Base-by-base conservation (phyloP, 1,139 yeast species). In the Nakaseomyces bracarensis region DNA sequence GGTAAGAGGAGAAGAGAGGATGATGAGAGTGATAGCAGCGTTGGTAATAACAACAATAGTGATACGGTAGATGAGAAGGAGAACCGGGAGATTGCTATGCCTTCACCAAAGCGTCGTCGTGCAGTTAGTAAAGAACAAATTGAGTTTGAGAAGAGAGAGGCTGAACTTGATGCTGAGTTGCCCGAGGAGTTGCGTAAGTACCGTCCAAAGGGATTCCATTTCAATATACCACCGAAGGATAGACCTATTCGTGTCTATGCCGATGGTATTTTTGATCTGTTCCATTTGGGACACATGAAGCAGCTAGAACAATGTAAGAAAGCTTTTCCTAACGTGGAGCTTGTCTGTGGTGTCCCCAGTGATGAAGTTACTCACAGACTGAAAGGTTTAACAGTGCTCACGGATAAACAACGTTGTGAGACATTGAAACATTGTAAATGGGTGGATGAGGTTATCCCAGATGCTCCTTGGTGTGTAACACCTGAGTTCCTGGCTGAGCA, bases 231-330 rank as follows among this genome's bases (percentile, higher is more conserved):
- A 3, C 94, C 96, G 1, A 68, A 65, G 11, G 95, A 82, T 59
- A 72, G 96, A 46, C 91, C 96, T 1, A 79, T 91, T 29, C 74
- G 98, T 48, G 75, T 91, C 19, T 91, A 91, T 60, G 98, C 98
- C 4, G 98, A 91, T 64, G 98, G 98, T 39, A 96, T 91, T 18
- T 91, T 91, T 68, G 98, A 91, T 65, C 70, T 91, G 51, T 91
- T 91, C 67, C 98, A 91, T 64, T 66, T 91, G 58, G 98, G 98
- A 19, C 98, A 91, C 62, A 91, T 91, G 97, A 79, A 85, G 57
- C 98, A 91, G 63, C 71, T 91, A 56, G 97, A 91, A 60, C 98
- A 91, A 66, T 89, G 97, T 51, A 89, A 91, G 58, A 89, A 87
- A 63, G 77, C 95, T n/a, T 77, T 91, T 50, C 81, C 83, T 6